Conservation (phyloP, 257 asterid species). For the Catharanthus roseus region DNA sequence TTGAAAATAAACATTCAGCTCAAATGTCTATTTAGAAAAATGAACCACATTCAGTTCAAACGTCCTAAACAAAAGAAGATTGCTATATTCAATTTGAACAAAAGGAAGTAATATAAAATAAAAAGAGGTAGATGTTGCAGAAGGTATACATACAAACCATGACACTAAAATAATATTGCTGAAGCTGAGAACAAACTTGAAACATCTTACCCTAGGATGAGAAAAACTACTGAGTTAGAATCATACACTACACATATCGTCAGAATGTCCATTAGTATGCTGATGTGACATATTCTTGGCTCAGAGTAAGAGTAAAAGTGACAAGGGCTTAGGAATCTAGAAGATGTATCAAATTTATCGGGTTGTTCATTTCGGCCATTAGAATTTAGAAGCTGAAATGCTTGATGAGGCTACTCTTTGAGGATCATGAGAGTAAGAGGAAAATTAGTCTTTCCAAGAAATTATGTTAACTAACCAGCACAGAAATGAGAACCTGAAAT, state of each 20-base stretch:
- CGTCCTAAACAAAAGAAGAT: neutral
- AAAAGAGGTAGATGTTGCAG: neutral
- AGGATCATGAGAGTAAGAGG: neutral
- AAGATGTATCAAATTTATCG: neutral
- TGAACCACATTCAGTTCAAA: neutral
- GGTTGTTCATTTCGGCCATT: neutral
- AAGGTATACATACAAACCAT: neutral
- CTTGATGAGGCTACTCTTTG: neutral
- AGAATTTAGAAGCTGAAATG: neutral
- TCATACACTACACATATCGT: neutral
- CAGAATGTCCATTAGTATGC: neutral
- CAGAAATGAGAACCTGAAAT: neutral
- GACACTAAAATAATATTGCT: neutral
- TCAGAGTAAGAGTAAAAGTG: neutral
- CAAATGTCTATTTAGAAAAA: no score
- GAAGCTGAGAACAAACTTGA: neutral
- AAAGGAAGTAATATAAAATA: neutral
- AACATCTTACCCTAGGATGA: neutral
- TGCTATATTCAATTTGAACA: neutral
- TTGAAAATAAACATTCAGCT: neutral
- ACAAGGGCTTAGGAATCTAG: neutral
- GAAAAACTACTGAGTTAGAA: neutral
- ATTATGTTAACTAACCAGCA: neutral
- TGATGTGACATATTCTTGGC: neutral
- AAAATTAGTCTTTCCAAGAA: neutral